These are phyloP conservation scores for Didymella segeticola DNA, from an alignment of 2,329 filamentous ascomycete genomes.

Conservation along the genomic window DNA sequence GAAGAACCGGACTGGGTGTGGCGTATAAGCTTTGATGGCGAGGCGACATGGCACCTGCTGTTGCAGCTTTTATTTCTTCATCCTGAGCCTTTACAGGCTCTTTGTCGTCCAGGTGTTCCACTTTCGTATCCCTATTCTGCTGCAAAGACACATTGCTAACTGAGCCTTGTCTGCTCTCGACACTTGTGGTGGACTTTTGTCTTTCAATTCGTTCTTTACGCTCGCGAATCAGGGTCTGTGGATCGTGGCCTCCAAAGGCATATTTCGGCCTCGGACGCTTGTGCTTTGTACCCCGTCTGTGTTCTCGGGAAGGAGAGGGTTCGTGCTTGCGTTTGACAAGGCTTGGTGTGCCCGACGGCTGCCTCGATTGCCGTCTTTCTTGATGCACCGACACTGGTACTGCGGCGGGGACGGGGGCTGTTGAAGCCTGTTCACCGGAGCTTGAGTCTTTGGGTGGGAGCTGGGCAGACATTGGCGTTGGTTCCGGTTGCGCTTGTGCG, in stretches of 20 bases:
- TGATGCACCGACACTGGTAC: background rate
- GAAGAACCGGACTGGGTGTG: constrained; percentile 13
- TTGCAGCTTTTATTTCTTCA: background rate
- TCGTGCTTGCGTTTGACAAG: constrained; percentile 34
- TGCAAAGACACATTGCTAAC: background rate
- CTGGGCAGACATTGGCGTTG: constrained; percentile 21
- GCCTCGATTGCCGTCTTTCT: background rate
- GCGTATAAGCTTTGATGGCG: constrained; percentile 30
- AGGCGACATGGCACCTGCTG: constrained; percentile 21
- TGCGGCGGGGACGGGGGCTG: background rate
- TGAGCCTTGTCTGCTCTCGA: constrained; percentile 14
- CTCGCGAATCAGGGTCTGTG: background rate
- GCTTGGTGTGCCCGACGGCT: background rate
- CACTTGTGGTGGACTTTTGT: constrained; percentile 20
- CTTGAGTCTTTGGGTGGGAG: constrained; percentile 14
- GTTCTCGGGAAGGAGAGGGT: constrained; percentile 26
- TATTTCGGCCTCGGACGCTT: constrained; percentile 39
- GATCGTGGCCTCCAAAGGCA: background rate
- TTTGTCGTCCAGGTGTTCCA: background rate
- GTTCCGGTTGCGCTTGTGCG: constrained; percentile 8
- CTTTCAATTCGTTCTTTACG: constrained; percentile 8
- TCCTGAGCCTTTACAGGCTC: background rate
- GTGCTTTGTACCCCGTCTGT: constrained; percentile 19
- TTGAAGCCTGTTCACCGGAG: constrained; percentile 8
- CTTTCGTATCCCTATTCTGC: constrained; percentile 14